Conservation (phyloP, 2,329 filamentous ascomycete genomes). For the Xylaria sp. region DNA sequence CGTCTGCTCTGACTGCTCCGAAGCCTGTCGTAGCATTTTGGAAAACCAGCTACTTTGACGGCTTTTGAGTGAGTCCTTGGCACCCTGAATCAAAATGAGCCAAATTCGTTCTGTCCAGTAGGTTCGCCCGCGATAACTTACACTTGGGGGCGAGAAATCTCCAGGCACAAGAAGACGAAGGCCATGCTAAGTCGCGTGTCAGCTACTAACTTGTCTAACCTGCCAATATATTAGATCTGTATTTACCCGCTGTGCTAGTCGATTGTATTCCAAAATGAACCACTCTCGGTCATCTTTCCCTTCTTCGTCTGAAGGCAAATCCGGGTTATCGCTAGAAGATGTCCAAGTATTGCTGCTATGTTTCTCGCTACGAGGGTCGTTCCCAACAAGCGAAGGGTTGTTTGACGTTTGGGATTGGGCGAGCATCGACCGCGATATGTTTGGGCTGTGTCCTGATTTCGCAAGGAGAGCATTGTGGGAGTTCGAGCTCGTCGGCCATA, state of each 20-base stretch:
- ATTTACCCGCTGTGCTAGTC: constrained; percentile 66
- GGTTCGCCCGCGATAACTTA: constrained; percentile 37
- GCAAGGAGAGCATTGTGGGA: constrained; percentile 22
- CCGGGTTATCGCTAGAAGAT: constrained; percentile 63
- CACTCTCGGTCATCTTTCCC: constrained; percentile 59
- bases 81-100: constrained; percentile 18
- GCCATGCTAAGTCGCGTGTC: constrained; percentile 60
- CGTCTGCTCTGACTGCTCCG: constrained; percentile 45
- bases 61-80: neutral
- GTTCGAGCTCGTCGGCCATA: constrained; percentile 36
- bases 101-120: neutral
- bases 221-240: neutral
- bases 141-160: constrained; percentile 43
- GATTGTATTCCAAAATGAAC: constrained; percentile 70
- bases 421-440: constrained; percentile 39
- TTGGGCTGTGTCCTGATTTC: constrained; percentile 33
- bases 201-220: neutral
- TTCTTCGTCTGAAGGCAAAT: constrained; percentile 60
- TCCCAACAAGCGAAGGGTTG: constrained; percentile 31
- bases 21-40: constrained; percentile 52
- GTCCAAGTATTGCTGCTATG: constrained; percentile 68
- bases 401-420: constrained; percentile 40
- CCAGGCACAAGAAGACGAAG: constrained; percentile 53
- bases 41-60: constrained; percentile 54
- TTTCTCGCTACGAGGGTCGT: constrained; percentile 41